These are phyloP conservation scores for Chaetomium fimeti DNA, from an alignment of 495 filamentous ascomycete species.

Conservation along the genomic window DNA sequence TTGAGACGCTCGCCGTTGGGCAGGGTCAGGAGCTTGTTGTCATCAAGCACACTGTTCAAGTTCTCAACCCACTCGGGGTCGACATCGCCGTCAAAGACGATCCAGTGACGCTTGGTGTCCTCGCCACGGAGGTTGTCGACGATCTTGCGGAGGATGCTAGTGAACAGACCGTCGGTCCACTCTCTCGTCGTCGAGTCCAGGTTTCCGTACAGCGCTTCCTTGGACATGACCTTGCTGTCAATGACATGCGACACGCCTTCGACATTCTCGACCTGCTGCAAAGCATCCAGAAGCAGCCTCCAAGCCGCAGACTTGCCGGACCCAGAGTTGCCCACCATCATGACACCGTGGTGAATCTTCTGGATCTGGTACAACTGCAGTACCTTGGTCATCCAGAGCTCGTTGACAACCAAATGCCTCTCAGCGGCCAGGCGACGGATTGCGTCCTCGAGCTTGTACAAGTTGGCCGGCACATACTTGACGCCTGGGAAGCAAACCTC, in stretches of 20 bases:
- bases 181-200: conserved; percentile 95
- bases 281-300: conserved; percentile 88
- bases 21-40: conserved; percentile 95
- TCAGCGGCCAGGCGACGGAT: conserved; percentile 80
- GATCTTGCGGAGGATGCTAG: conserved; percentile 94
- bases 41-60: conserved; percentile 96
- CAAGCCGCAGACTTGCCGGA: conserved; percentile 93
- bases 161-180: conserved; percentile 98
- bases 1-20: conserved; percentile 97
- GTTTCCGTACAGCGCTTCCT: conserved; percentile 92
- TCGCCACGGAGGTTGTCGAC: conserved; percentile 98
- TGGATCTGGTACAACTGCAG: conserved; percentile 97
- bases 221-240: conserved; percentile 99
- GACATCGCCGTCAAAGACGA: conserved; percentile 97
- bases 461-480: conserved; percentile 83
- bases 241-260: conserved; percentile 97
- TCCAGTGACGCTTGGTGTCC: conserved; percentile 95
- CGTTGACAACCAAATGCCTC: conserved; percentile 80
- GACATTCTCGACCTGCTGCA: conserved; percentile 84
- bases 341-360: conserved; percentile 95
- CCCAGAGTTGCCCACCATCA: conserved; percentile 98
- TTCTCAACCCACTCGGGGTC: conserved; percentile 99
- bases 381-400: conserved; percentile 94
- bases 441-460: conserved; percentile 72
- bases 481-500: conserved; percentile 85